phyloP scores from a whole-genome alignment of 2,329 filamentous ascomycete genomes.

The Sphaerostilbella broomeana region DNA sequence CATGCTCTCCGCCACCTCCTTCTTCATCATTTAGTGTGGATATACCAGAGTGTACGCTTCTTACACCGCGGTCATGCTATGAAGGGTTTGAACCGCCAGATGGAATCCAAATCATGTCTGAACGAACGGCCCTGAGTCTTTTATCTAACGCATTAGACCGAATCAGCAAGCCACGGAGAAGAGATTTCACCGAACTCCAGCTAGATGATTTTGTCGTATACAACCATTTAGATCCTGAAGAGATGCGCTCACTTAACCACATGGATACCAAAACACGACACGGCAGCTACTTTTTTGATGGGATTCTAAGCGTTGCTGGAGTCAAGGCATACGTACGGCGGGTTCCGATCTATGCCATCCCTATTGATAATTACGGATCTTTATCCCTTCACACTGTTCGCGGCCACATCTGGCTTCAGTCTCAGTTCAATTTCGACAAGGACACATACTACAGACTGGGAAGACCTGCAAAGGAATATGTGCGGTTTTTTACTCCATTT shows the following conservation, averaged over 20 bases:
- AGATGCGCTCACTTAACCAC: constrained; percentile 51
- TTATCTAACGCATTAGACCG: constrained; percentile 12
- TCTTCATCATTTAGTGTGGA: constrained; percentile 16
- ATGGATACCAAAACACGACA: constrained; percentile 34
- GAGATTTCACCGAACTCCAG: constrained; percentile 40
- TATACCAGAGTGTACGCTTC: constrained; percentile 22
- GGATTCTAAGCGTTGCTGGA: constrained; percentile 43
- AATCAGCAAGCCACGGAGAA: constrained; percentile 13
- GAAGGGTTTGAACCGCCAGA: constrained; percentile 25
- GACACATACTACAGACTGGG: constrained; percentile 58
- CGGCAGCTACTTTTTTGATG: constrained; percentile 50
- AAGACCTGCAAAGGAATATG: constrained; percentile 53
- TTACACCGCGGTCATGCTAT: constrained; percentile 25
- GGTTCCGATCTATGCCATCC: constrained; percentile 51
- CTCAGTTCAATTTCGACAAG: constrained; percentile 34
- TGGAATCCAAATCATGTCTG: constrained; percentile 18
- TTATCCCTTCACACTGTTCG: constrained; percentile 39
- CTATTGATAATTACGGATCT: constrained; percentile 59
- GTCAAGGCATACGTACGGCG: constrained; percentile 44
- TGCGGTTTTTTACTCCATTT: constrained; percentile 55
- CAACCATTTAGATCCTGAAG: constrained; percentile 36
- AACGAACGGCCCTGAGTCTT: constrained; percentile 14
- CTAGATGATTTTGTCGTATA: constrained; percentile 56
- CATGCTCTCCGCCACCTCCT: background rate
- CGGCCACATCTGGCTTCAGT: constrained; percentile 58